Percentiles rank a stretch among this genome's conserved stretches.
phyloP scores from a whole-genome alignment of 129 eudicot species.

The Cynara cardunculus region DNA sequence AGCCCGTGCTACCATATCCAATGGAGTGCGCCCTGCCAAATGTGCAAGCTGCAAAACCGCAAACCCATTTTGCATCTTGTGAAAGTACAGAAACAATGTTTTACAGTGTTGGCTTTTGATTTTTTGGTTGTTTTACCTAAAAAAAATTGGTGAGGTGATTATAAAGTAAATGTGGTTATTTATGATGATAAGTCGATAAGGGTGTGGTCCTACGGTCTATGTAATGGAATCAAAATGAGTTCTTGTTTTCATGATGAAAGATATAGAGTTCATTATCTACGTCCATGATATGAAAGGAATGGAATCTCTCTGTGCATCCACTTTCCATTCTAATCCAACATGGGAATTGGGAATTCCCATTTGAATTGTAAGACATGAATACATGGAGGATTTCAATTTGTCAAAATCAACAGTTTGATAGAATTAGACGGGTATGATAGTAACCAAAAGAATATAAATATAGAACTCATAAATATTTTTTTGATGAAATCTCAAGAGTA shows the following conservation, averaged over 20 bases:
- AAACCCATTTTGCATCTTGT: not conserved
- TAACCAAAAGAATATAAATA: too few species aligned
- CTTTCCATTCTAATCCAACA: slow-evolving; percentile 14
- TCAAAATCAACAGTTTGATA: not conserved
- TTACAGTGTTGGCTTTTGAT: not conserved
- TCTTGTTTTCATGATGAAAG: slow-evolving; percentile 17
- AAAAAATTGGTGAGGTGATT: not conserved
- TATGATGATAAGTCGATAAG: not conserved
- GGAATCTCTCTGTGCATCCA: slow-evolving; percentile 24
- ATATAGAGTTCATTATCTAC: slow-evolving; percentile 8
- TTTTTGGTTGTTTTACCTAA: not conserved
- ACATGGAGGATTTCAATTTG: not conserved
- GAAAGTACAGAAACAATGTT: too few species aligned
- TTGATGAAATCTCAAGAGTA: too few species aligned
- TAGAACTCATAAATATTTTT: too few species aligned
- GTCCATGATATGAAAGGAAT: slow-evolving; percentile 22
- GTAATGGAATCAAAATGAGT: slow-evolving; percentile 10
- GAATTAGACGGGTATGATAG: not conserved
- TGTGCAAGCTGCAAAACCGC: not conserved
- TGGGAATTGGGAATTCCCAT: slow-evolving; percentile 9
- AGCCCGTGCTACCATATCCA: too few species aligned
- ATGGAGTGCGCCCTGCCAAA: too few species aligned
- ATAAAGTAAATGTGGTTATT: not conserved
- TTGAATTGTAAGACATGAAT: not conserved
- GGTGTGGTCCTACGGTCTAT: not conserved